Percentiles rank a stretch among this genome's conserved stretches.
Evolutionary conservation across 495 filamentous ascomycete species (phyloP).

Genomic region (Penicillium paradoxum): DNA sequence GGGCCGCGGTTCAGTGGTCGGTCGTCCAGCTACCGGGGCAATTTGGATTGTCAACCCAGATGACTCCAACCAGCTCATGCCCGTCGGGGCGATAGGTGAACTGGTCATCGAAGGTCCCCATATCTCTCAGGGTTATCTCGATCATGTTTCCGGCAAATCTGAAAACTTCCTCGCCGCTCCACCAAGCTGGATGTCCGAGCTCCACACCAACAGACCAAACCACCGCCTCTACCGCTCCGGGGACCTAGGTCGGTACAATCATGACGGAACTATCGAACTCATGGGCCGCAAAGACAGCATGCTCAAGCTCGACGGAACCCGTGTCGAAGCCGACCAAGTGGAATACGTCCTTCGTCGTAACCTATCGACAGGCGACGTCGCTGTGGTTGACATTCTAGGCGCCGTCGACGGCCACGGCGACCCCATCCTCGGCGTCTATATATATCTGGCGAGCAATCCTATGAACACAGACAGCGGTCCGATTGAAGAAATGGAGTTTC

Average conservation of each 20-base stretch:
- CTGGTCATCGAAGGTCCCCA: constrained; percentile 55
- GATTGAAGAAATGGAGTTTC: constrained; percentile 17
- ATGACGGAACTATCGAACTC: constrained; percentile 68
- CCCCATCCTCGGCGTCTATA: constrained; percentile 18
- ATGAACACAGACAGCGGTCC: constrained; percentile 7
- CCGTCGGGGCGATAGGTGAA: constrained; percentile 53
- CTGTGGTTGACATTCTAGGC: constrained; percentile 24
- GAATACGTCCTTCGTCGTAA: constrained; percentile 20
- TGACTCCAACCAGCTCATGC: constrained; percentile 43
- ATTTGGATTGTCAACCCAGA: constrained; percentile 52
- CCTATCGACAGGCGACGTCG: constrained; percentile 14
- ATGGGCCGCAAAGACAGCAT: constrained; percentile 74
- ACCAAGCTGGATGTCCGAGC: constrained; percentile 14
- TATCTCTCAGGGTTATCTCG: constrained; percentile 49
- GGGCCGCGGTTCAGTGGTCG: constrained; percentile 13
- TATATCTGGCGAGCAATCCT: constrained; percentile 17
- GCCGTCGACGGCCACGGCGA: constrained; percentile 18
- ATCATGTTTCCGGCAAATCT: constrained; percentile 20
- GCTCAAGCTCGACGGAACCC: constrained; percentile 73
- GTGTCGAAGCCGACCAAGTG: constrained; percentile 75
- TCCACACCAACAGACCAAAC: constrained; percentile 6
- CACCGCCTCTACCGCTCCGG: constrained; percentile 64
- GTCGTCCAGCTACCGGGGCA: constrained; percentile 17
- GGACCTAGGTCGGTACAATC: constrained; percentile 67
- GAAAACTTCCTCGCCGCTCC: constrained; percentile 13